Percentiles rank a stretch among this genome's conserved stretches.
Conservation (phyloP, 768 basidiomycete genomes). For the Lactarius quietus region DNA sequence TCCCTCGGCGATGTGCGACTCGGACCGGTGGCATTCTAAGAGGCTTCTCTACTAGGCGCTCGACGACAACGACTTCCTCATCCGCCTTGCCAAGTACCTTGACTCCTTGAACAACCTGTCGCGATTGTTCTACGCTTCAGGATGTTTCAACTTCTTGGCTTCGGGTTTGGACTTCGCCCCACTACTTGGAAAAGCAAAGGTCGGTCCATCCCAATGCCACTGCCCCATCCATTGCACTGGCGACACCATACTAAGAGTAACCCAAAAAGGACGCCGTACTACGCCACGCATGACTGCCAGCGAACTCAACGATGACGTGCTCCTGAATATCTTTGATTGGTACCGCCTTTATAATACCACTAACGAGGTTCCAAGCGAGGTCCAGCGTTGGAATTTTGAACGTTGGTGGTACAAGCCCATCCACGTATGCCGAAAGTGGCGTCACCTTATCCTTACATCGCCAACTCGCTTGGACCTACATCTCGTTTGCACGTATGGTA, state of each 20-base stretch:
- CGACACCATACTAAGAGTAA: not conserved
- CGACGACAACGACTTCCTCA: not conserved
- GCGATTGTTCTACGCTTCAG: not conserved
- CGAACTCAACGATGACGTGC: slow-evolving; percentile 2
- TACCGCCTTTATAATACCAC: not conserved
- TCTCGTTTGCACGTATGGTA: slow-evolving; percentile 11
- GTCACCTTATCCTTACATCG: not conserved
- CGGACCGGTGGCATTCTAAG: no score
- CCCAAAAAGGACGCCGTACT: not conserved
- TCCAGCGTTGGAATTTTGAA: slow-evolving; percentile 1
- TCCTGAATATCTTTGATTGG: slow-evolving; percentile 7
- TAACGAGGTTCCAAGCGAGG: not conserved
- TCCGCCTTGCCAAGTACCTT: no score
- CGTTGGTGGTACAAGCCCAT: slow-evolving; percentile 17
- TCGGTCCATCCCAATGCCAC: not conserved
- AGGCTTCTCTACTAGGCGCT: no score
- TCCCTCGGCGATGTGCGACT: no score
- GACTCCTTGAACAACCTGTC: not conserved
- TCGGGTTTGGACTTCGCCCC: not conserved
- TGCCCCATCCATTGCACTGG: not conserved
- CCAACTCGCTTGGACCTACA: slow-evolving; percentile 4
- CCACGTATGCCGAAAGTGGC: slow-evolving; percentile 6
- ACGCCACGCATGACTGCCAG: not conserved
- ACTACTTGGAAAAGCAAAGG: not conserved
- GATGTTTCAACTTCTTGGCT: not conserved